These are phyloP conservation scores for Macroventuria anomochaeta DNA, from an alignment of 2,329 filamentous ascomycete species.

Conservation along the genomic window DNA sequence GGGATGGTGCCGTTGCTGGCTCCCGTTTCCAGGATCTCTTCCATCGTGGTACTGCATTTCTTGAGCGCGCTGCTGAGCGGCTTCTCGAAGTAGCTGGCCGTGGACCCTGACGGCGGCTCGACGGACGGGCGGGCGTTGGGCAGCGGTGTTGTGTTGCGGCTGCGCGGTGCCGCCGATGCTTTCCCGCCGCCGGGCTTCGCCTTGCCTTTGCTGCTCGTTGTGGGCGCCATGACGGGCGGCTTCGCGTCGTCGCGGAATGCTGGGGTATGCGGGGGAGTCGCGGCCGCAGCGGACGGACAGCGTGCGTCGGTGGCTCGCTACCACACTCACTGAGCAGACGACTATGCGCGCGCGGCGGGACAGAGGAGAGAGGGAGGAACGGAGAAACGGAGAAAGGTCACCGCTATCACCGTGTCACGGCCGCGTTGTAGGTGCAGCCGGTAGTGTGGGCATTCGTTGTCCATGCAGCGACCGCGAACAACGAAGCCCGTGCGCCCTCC, in stretches of 20 bases:
- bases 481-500: not conserved
- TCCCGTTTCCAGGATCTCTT: constrained; percentile 72
- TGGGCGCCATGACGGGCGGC: constrained; percentile 39
- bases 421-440: not conserved
- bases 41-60: constrained; percentile 66
- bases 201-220: constrained; percentile 58
- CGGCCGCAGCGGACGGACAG: constrained; percentile 4
- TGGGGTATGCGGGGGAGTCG: constrained; percentile 9
- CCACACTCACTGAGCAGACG: not conserved
- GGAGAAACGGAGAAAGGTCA: too few relatives aligned
- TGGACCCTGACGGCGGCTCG: constrained; percentile 38
- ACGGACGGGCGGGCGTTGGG: constrained; percentile 59
- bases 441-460: not conserved
- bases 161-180: constrained; percentile 54
- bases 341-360: not conserved
- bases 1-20: constrained; percentile 60
- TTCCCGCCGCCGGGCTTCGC: constrained; percentile 51
- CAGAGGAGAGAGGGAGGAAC: not conserved
- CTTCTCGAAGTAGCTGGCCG: constrained; percentile 70
- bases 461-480: not conserved
- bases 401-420: not conserved
- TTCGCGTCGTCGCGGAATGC: not conserved
- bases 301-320: not conserved
- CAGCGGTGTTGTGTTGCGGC: constrained; percentile 79
- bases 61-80: constrained; percentile 60